Conservation (phyloP, 2,329 filamentous ascomycete genomes). For the Colletotrichum lentis region DNA sequence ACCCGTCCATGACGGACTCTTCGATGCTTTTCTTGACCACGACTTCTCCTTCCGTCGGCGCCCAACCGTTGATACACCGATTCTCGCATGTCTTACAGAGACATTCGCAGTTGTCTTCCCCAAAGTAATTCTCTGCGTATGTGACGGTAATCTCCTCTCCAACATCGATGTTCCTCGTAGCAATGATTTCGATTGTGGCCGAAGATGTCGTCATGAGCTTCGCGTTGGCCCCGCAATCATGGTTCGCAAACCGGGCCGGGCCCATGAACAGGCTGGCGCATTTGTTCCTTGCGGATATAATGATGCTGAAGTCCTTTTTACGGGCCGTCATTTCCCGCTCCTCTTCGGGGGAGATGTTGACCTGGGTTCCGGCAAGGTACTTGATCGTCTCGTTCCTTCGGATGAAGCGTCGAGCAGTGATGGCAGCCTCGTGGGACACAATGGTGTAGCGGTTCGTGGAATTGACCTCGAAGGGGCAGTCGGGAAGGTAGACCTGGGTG, state of each 20-base stretch:
- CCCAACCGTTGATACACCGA: slow-evolving; percentile 82
- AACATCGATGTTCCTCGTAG: slow-evolving; percentile 79
- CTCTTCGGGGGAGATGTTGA: slow-evolving; percentile 90
- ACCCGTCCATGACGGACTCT: slow-evolving; percentile 57
- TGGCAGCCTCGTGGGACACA: slow-evolving; percentile 84
- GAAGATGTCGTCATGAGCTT: slow-evolving; percentile 83
- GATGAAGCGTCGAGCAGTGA: slow-evolving; percentile 82
- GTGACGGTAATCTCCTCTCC: slow-evolving; percentile 97
- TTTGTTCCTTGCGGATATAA: slow-evolving; percentile 92
- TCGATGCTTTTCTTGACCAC: slow-evolving; percentile 63
- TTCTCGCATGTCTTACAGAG: slow-evolving; percentile 88
- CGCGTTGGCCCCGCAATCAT: slow-evolving; percentile 94
- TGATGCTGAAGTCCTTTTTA: slow-evolving; percentile 95
- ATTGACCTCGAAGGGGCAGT: slow-evolving; percentile 91
- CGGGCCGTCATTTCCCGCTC: slow-evolving; percentile 81
- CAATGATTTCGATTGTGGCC: slow-evolving; percentile 90
- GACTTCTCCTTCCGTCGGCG: slow-evolving; percentile 58
- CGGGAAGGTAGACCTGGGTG: slow-evolving; percentile 88
- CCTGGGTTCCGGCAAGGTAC: slow-evolving; percentile 89
- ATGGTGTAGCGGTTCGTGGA: slow-evolving; percentile 96
- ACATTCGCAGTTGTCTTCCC: slow-evolving; percentile 93
- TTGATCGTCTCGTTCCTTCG: slow-evolving; percentile 86
- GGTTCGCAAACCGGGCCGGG: slow-evolving; percentile 94
- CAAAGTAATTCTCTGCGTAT: slow-evolving; percentile 96
- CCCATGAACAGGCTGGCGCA: slow-evolving; percentile 92